Evolutionary conservation across 2,329 filamentous ascomycete species (phyloP).

Genomic region (Phoma sp.): DNA sequence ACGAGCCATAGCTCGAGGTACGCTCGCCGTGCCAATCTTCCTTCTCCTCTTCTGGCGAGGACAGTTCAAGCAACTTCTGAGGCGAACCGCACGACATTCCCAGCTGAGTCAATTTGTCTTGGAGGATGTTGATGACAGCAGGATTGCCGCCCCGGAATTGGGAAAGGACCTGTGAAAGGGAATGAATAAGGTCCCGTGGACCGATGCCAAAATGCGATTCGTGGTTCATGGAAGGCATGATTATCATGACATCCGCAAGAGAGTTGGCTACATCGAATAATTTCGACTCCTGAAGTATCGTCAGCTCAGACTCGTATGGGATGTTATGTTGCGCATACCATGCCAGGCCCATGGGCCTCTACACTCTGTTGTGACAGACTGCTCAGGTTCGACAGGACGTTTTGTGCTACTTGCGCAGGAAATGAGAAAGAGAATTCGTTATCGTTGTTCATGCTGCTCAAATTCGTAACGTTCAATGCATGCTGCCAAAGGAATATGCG

Average conservation of each 20-base stretch:
- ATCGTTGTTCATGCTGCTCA: conserved; percentile 36
- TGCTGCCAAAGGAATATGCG: conserved; percentile 47
- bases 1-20: conserved; percentile 22
- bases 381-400: conserved; percentile 37
- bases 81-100: conserved; percentile 37
- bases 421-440: conserved; percentile 46
- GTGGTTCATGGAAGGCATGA: conserved; percentile 41
- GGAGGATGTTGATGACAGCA: conserved; percentile 41
- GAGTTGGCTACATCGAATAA: conserved; percentile 46
- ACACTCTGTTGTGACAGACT: conserved; percentile 41
- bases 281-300: conserved; percentile 37
- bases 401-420: conserved; percentile 43
- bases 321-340: conserved; percentile 28
- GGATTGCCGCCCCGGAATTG: conserved; percentile 44
- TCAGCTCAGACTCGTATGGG: neutral
- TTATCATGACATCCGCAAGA: conserved; percentile 47
- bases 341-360: conserved; percentile 45
- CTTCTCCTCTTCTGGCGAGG: conserved; percentile 40
- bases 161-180: conserved; percentile 36
- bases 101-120: conserved; percentile 38
- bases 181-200: conserved; percentile 43
- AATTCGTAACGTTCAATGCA: conserved; percentile 42
- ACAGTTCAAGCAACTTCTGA: conserved; percentile 39
- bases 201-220: conserved; percentile 39
- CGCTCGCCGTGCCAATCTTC: conserved; percentile 32